Base-by-base conservation (phyloP, 345 rosid species). In the Pistacia integerrima region DNA sequence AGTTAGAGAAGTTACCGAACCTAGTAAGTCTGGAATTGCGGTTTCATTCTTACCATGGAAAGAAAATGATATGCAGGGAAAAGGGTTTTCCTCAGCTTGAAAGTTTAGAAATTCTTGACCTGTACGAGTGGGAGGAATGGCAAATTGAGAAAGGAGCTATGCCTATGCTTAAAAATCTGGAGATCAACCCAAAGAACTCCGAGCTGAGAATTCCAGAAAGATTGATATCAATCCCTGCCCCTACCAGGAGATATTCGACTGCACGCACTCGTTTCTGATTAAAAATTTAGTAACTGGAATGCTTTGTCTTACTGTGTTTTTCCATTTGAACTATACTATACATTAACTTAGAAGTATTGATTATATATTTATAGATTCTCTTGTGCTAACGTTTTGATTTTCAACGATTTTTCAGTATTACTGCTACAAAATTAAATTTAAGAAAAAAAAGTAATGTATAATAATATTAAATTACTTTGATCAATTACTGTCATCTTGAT, bases 1-100 rank as follows among this genome's bases (percentile, higher is more conserved):
- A 12, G 5, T 35, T 70, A 70, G 73, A n/a, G 49, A 70, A 70
- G 49, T 55, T 70, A 14, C 49, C 49, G 0, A 70, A 41, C 36
- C 74, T 71, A 20, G 8, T 16, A 30, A 57, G 58, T 41, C 64
- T 57, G 18, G 36, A 57, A 8, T 20, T 71, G 16, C 8, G 33
- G 16, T 2, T n/a, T 48, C 1, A 13, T 5, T 12, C n/a, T 46
- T 38, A 20, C 4, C 0, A 11, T 41, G 55, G 74, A 71, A 38
- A 0, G 49, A 55, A 70, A 55, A 10, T 70, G 18, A 9, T 33
- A 2, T 69, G 61, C 11, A 54, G 8, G 7, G 12, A 48, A 0
- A 41, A 3, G 4, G 20, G 74, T 20, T 71, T 71, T 71, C 13
- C 4, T 3, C 65, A 11, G 13, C 74, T 71, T 20, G 65, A 71